Conservation (phyloP, 805 yeast species). For the Myxozyma melibiosi region DNA sequence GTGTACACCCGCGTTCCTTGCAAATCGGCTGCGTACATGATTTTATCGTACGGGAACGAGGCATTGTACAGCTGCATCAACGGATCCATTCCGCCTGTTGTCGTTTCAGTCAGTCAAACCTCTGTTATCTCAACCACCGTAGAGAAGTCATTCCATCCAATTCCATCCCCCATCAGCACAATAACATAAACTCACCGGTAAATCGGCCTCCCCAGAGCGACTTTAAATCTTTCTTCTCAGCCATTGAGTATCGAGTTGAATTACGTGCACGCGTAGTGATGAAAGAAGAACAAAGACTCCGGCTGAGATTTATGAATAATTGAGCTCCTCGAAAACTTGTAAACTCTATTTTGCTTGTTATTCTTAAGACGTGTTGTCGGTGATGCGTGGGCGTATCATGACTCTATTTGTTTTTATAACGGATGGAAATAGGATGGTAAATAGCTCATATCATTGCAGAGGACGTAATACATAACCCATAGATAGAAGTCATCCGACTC, state of each 20-base stretch:
- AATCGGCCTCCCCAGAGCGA: slow-evolving; percentile 35
- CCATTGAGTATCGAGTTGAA: slow-evolving; percentile 8
- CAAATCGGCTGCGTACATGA: slow-evolving; percentile 91
- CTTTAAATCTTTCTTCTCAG: slow-evolving; percentile 24
- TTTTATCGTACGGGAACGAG: slow-evolving; percentile 91
- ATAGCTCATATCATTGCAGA: too few relatives aligned
- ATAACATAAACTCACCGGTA: slow-evolving; percentile 19
- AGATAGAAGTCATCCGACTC: too few relatives aligned
- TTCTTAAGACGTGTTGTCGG: not conserved
- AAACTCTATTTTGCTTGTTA: too few relatives aligned
- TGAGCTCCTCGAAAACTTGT: not conserved
- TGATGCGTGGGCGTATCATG: not conserved
- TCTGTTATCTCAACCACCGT: too few relatives aligned
- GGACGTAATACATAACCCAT: too few relatives aligned
- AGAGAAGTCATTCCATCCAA: too few relatives aligned
- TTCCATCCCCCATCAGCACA: not conserved
- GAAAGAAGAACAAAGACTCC: not conserved
- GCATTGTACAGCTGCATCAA: slow-evolving; percentile 97
- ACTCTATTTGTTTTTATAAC: too few relatives aligned
- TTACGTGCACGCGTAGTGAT: not conserved
- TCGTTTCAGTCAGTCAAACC: not conserved
- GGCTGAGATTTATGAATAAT: not conserved
- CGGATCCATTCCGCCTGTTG: slow-evolving; percentile 76
- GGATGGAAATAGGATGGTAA: too few relatives aligned
- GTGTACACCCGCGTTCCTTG: slow-evolving; percentile 95